phyloP scores from a whole-genome alignment of 1,139 yeast genomes.

The Blastobotrys apis region DNA sequence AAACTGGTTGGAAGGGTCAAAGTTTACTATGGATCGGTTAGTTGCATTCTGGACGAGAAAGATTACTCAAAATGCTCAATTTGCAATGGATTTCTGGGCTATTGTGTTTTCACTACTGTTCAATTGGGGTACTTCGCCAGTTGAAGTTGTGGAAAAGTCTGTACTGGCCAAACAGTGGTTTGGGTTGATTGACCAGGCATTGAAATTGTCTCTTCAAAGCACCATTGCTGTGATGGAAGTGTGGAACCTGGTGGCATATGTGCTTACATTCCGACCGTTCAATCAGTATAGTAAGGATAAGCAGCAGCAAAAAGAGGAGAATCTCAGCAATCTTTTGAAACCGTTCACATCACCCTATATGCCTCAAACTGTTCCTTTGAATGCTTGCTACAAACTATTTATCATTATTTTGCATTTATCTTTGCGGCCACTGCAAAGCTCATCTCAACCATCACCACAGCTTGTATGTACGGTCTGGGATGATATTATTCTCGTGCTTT shows the following conservation, averaged over 20 bases:
- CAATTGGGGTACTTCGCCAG: conserved; percentile 5
- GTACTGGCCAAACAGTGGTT: neutral
- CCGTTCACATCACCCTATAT: conserved; percentile 15
- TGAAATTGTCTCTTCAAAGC: neutral
- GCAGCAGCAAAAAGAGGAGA: conserved; percentile 3
- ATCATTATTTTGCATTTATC: neutral
- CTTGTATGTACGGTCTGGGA: neutral
- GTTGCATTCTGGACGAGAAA: no score
- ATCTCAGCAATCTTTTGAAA: conserved; percentile 18
- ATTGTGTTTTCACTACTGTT: neutral
- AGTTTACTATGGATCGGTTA: no score
- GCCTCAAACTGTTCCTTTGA: no score
- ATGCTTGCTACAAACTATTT: neutral
- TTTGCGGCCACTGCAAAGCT: neutral
- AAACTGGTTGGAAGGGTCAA: neutral
- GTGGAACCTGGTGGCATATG: conserved; percentile 9
- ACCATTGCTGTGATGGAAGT: neutral
- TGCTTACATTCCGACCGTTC: conserved; percentile 4
- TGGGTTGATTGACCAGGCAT: neutral
- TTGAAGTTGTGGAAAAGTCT: neutral
- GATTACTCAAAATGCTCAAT: no score
- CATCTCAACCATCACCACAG: neutral
- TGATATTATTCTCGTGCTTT: neutral
- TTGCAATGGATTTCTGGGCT: conserved; percentile 5
- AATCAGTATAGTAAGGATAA: neutral